Conservation (phyloP, 2,329 filamentous ascomycete genomes). For the Aspergillus ibericus region DNA sequence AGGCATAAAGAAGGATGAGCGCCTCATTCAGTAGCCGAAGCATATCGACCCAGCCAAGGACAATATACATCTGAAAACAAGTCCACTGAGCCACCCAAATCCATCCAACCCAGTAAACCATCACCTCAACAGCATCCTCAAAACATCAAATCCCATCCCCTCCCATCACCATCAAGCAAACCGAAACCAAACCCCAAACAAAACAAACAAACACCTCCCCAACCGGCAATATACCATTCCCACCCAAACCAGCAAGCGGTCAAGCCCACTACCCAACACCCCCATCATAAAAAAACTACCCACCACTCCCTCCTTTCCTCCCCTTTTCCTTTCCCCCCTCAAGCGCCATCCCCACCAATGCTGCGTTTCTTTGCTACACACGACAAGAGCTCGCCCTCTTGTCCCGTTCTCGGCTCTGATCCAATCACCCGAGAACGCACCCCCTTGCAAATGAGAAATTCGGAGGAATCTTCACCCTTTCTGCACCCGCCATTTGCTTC, state of each 20-base stretch:
- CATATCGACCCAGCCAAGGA: too few relatives aligned
- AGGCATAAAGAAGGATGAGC: too few relatives aligned
- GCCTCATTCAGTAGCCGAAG: too few relatives aligned
- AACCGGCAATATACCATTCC: too few relatives aligned
- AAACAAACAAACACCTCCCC: not conserved
- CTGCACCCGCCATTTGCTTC: not conserved
- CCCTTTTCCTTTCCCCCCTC: slow-evolving; percentile 41
- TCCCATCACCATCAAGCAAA: not conserved
- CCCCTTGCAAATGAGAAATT: slow-evolving; percentile 89
- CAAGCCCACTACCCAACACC: slow-evolving; percentile 7
- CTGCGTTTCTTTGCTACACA: slow-evolving; percentile 95
- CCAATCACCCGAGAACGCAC: slow-evolving; percentile 15
- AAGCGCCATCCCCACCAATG: slow-evolving; percentile 85
- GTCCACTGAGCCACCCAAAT: too few relatives aligned
- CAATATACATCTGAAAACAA: too few relatives aligned
- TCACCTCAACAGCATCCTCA: not conserved
- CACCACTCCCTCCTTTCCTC: slow-evolving; percentile 19
- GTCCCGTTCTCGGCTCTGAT: slow-evolving; percentile 28
- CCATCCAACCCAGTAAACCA: too few relatives aligned
- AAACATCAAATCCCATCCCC: not conserved
- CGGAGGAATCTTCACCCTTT: slow-evolving; percentile 84
- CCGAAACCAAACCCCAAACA: not conserved
- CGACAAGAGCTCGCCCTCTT: slow-evolving; percentile 51
- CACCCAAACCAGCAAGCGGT: slow-evolving; percentile 17
- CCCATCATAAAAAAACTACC: slow-evolving; percentile 16